Percentiles rank a stretch among this genome's conserved stretches.
These are phyloP conservation scores for Balakata baccata DNA, from an alignment of 345 rosid species.

Conservation along the genomic window DNA sequence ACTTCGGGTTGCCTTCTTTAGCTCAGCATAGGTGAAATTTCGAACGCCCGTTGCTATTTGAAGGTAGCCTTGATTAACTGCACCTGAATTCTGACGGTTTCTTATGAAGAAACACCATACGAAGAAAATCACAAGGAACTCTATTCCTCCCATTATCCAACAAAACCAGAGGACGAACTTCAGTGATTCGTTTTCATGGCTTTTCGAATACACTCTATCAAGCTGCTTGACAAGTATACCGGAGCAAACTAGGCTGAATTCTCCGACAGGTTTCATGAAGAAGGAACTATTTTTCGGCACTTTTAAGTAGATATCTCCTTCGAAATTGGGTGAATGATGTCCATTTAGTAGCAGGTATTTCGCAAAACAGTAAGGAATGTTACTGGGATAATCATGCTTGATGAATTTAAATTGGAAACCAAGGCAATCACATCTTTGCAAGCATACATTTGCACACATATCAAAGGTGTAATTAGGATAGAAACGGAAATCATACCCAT, in stretches of 20 bases:
- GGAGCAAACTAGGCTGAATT: no score
- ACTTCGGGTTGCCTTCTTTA: conserved; percentile 24
- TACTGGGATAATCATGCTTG: not conserved
- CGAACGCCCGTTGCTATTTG: conserved; percentile 27
- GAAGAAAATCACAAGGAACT: no score
- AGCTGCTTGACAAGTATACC: no score
- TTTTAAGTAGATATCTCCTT: not conserved
- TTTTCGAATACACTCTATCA: no score
- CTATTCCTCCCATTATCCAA: no score
- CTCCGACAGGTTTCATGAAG: not conserved
- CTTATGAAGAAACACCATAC: no score
- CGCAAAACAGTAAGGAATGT: conserved; percentile 1
- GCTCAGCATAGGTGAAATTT: conserved; percentile 28
- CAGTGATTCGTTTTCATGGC: no score
- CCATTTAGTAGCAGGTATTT: not conserved
- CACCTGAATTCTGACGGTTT: not conserved
- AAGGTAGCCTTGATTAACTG: conserved; percentile 8
- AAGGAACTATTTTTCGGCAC: not conserved
- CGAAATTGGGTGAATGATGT: not conserved
- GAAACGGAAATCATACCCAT: conserved; percentile 2
- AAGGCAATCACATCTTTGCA: conserved; percentile 4
- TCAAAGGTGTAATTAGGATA: conserved; percentile 3
- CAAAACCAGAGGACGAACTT: no score
- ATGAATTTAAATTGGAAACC: not conserved
- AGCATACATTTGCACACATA: not conserved